Conservation (phyloP, 768 basidiomycete species). For the Panaeolus papilionaceus region DNA sequence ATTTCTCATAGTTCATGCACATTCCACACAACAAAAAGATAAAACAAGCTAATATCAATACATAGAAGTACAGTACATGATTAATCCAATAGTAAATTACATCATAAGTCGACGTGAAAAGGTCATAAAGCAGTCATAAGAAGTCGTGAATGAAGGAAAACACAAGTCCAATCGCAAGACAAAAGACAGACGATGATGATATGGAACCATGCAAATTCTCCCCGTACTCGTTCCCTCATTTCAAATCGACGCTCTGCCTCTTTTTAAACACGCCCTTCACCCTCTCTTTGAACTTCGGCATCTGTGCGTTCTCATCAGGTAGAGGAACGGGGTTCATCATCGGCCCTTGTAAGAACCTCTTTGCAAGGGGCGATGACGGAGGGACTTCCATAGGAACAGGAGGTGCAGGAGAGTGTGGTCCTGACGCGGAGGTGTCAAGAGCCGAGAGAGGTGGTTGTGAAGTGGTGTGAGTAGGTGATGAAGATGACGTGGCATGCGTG, state of each 20-base stretch:
- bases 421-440: neutral
- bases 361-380: neutral
- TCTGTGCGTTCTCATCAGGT: neutral
- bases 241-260: neutral
- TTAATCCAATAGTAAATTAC: no score
- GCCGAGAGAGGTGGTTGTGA: neutral
- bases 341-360: neutral
- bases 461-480: neutral
- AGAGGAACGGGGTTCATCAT: neutral
- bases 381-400: neutral
- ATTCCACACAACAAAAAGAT: no score
- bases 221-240: neutral
- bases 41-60: no score
- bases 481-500: neutral
- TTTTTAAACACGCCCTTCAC: slow-evolving; percentile 1
- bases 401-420: neutral
- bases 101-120: no score
- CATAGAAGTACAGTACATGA: no score
- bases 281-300: slow-evolving; percentile 1
- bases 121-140: no score
- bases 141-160: no score
- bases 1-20: no score
- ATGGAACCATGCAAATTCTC: no score
- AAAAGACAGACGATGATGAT: no score
- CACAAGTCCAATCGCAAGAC: no score